These are phyloP conservation scores for Elsinoe ampelina DNA, from an alignment of 2,329 filamentous ascomycete species.

Conservation along the genomic window DNA sequence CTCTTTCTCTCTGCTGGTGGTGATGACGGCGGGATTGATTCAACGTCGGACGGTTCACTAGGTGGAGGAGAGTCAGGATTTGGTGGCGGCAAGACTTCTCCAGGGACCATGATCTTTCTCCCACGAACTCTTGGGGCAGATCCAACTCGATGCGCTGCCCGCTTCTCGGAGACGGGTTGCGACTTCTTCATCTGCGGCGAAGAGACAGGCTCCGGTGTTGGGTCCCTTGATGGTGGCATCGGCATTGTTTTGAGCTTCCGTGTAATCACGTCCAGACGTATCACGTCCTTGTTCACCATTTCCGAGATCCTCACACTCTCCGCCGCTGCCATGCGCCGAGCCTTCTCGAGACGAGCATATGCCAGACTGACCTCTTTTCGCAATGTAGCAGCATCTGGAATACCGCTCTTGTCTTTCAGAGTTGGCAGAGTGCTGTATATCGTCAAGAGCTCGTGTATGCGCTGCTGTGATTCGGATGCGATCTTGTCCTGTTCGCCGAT, in stretches of 20 bases:
- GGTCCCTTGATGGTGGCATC: conserved; percentile 51
- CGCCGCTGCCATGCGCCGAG: conserved; percentile 28
- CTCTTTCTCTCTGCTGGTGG: conserved; percentile 15
- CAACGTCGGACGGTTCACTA: conserved; percentile 28
- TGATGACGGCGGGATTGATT: conserved; percentile 29
- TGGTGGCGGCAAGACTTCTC: conserved; percentile 36
- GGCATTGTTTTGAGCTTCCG: conserved; percentile 54
- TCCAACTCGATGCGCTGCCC: conserved; percentile 15
- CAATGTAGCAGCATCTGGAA: conserved; percentile 43
- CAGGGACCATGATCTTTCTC: conserved; percentile 34
- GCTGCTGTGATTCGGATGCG: conserved; percentile 34
- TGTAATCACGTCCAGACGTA: conserved; percentile 49
- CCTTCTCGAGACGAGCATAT: conserved; percentile 36
- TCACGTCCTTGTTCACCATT: conserved; percentile 32
- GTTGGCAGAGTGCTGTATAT: conserved; percentile 43
- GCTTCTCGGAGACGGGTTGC: conserved; percentile 16
- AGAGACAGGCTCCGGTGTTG: conserved; percentile 36
- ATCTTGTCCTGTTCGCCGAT: conserved; percentile 44
- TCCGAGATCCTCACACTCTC: conserved; percentile 28
- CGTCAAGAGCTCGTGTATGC: conserved; percentile 40
- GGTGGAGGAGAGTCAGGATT: conserved; percentile 29
- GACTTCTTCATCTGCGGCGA: conserved; percentile 26
- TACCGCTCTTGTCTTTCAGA: conserved; percentile 32
- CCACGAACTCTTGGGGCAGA: conserved; percentile 17
- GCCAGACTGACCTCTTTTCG: conserved; percentile 49